Base-by-base conservation (phyloP, 352 stramenopile species). In the Phytophthora vignae region DNA sequence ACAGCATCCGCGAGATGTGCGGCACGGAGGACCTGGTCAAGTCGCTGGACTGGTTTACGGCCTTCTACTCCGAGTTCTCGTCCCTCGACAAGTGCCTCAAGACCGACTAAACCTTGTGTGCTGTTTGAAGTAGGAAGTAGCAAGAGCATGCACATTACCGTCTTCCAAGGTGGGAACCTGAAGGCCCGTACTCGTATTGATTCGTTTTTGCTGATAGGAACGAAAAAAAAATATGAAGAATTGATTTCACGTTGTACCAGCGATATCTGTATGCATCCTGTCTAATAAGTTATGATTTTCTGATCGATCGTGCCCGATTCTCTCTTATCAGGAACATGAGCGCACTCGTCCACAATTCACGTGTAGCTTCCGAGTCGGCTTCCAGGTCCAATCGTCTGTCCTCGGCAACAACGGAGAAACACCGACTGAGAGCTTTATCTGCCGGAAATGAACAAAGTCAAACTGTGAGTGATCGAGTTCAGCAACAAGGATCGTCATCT, bases 1-100 rank as follows among this genome's bases (percentile, higher is more conserved):
- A 99, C 86, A 98, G 85, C 55, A 99, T 97, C 77, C 90, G 97
- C 44, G 97, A 99, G 81, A 94, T 98, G 74, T 99, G 98, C 87
- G 97, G 95, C 58, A 95, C 94, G 19, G 80, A 95, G 54, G 91
- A 97, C 60, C 60, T 97, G 10, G 90, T 92, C 40, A 84, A 86
- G 69, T 62, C 79, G n/a, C 73, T 98, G 19, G 81, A 93, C 58
- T 89, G 97, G 65, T 98, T 99, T 75, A 96, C 84, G 59, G 89
- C 86, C 11, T 99, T 98, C 74, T 98, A 97, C 76, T 91, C 94
- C 50, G 79, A 97, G 60, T 98, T 98, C 67, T 92, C 92, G 48
- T 68, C 85, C 58, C 82, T 99, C 46, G 92, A 98, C 80, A 90
- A 85, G 69, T 90, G 78, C 70, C 70, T 94, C 21, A 92, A 87